These are phyloP conservation scores for Aplosporella prunicola DNA, from an alignment of 2,329 filamentous ascomycete species.

Conservation along the genomic window DNA sequence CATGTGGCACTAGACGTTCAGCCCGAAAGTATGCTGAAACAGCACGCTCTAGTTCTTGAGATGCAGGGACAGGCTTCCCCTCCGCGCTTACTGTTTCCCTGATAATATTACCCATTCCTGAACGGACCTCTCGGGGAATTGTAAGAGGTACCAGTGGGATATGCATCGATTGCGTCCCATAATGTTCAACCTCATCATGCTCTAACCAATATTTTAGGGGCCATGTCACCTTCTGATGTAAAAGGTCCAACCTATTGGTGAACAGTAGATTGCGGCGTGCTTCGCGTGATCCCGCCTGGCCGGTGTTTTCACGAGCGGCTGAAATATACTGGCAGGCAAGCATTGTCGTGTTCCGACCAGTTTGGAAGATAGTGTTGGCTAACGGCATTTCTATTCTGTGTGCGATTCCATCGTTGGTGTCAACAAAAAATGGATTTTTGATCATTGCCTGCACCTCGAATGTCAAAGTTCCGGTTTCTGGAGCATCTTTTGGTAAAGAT, in stretches of 20 bases:
- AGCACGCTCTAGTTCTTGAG: constrained; percentile 58
- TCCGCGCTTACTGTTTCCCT: constrained; percentile 46
- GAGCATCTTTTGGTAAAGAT: no score
- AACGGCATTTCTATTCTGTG: no score
- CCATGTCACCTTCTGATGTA: background rate
- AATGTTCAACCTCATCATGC: background rate
- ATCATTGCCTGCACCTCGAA: no score
- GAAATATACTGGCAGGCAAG: constrained; percentile 17
- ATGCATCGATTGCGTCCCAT: constrained; percentile 2
- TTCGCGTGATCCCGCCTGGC: background rate
- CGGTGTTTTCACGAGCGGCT: background rate
- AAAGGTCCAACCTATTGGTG: no score
- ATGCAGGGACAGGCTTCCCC: constrained; percentile 49
- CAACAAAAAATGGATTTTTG: no score
- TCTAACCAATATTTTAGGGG: constrained; percentile 1
- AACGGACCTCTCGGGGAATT: constrained; percentile 49
- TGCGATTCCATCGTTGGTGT: no score
- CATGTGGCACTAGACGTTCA: constrained; percentile 30
- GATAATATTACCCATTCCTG: constrained; percentile 71
- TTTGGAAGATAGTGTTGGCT: constrained; percentile 70
- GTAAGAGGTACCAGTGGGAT: constrained; percentile 55
- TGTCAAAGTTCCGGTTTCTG: no score
- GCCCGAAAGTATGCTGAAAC: constrained; percentile 51
- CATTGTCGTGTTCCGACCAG: constrained; percentile 39
- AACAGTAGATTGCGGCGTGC: background rate